Percentiles rank a stretch among this genome's conserved stretches.
phyloP scores from a whole-genome alignment of 805 yeast species.

The Groenewaldozyma salmanticensis region DNA sequence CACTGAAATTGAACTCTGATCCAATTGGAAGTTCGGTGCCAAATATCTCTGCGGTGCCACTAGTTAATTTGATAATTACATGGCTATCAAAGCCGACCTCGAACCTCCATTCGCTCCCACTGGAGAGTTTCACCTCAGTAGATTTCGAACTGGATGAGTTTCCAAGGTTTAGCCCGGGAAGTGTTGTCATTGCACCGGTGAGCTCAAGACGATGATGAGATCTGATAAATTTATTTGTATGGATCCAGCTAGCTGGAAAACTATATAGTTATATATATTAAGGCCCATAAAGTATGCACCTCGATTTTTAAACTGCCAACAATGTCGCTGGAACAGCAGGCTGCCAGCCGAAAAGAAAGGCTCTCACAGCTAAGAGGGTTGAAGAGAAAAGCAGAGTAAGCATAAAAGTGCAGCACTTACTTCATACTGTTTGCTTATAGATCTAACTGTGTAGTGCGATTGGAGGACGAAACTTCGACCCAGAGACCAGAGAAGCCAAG shows the following conservation, averaged over 20 bases:
- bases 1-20: slow-evolving; percentile 47
- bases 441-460: slow-evolving; percentile 7
- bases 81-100: slow-evolving; percentile 49
- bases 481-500: slow-evolving; percentile 18
- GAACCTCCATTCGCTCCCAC: slow-evolving; percentile 62
- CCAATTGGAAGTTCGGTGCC: slow-evolving; percentile 87
- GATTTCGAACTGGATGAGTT: neutral
- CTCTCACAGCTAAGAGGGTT: slow-evolving; percentile 24
- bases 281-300: neutral
- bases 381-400: slow-evolving; percentile 15
- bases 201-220: too few species aligned
- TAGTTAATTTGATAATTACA: slow-evolving; percentile 40
- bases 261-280: neutral
- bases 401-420: too few species aligned
- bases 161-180: slow-evolving; percentile 5
- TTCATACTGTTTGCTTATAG: too few species aligned
- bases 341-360: slow-evolving; percentile 23
- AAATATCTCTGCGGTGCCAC: slow-evolving; percentile 80
- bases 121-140: slow-evolving; percentile 18
- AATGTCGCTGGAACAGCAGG: slow-evolving; percentile 21
- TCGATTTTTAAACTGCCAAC: too few species aligned
- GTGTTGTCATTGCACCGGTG: neutral
- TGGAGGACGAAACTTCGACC: slow-evolving; percentile 22
- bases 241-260: neutral
- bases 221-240: too few species aligned